Percentiles rank a stretch among this genome's conserved stretches.
Evolutionary conservation across 2,329 filamentous ascomycete species (phyloP).

Genomic region (Botrytis porri): DNA sequence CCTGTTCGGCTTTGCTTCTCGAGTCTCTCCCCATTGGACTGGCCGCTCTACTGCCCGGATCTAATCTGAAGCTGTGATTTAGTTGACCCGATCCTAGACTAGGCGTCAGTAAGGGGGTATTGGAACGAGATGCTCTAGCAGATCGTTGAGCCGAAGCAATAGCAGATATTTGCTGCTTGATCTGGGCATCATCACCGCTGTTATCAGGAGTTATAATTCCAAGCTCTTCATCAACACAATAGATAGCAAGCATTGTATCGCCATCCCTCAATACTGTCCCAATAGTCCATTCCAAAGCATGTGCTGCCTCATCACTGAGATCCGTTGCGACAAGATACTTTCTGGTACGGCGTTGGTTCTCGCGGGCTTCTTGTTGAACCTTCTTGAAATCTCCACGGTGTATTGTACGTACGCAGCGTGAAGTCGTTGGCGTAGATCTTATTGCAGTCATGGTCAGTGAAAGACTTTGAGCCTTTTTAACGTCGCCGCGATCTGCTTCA

Average conservation of each 20-base stretch:
- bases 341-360: slow-evolving; percentile 73
- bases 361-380: slow-evolving; percentile 74
- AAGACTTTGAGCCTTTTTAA: slow-evolving; percentile 83
- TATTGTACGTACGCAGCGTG: slow-evolving; percentile 84
- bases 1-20: slow-evolving; percentile 65
- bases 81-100: slow-evolving; percentile 28
- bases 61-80: slow-evolving; percentile 27
- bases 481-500: slow-evolving; percentile 78
- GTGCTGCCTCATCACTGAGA: slow-evolving; percentile 87
- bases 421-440: slow-evolving; percentile 69
- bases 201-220: slow-evolving; percentile 46
- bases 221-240: slow-evolving; percentile 87
- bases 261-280: slow-evolving; percentile 92
- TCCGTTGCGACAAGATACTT: slow-evolving; percentile 97
- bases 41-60: slow-evolving; percentile 28
- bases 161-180: slow-evolving; percentile 73
- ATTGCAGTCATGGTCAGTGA: slow-evolving; percentile 77
- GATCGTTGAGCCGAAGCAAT: slow-evolving; percentile 54
- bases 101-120: slow-evolving; percentile 30
- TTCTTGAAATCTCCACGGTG: slow-evolving; percentile 81
- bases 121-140: slow-evolving; percentile 21
- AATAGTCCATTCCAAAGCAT: slow-evolving; percentile 96
- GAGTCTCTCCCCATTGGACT: slow-evolving; percentile 43
- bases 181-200: slow-evolving; percentile 62
- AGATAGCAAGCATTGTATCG: slow-evolving; percentile 89